A percentile compares a stretch with the other conserved stretches of the same genome.
phyloP scores from a whole-genome alignment of 2,329 filamentous ascomycete genomes.

The Aspergillus nomiae region DNA sequence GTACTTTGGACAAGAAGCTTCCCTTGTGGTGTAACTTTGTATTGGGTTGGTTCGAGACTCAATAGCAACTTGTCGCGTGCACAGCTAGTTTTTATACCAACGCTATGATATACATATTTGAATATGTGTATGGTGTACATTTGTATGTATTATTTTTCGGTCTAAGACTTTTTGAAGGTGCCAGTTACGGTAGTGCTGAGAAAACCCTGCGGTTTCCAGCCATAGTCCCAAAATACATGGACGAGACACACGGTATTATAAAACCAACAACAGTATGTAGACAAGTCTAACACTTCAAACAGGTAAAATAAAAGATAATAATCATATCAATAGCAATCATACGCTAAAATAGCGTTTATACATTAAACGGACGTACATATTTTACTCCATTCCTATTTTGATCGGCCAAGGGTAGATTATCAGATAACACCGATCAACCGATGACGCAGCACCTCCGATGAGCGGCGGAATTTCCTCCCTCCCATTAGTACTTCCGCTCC shows the following conservation, averaged over 20 bases:
- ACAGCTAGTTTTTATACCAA: neutral
- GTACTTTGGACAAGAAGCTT: neutral
- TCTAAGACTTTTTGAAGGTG: neutral
- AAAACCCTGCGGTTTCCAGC: neutral
- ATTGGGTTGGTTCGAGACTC: neutral
- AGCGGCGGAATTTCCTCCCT: slow-evolving; percentile 17
- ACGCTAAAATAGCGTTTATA: neutral
- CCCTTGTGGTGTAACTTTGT: neutral
- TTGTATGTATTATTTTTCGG: neutral
- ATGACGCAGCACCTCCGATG: slow-evolving; percentile 26
- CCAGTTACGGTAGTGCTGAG: neutral
- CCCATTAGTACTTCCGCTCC: neutral
- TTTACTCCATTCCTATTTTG: neutral
- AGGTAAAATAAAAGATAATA: neutral
- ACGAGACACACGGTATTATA: neutral
- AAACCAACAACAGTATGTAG: neutral
- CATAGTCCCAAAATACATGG: neutral
- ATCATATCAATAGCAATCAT: neutral
- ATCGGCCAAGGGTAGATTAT: slow-evolving; percentile 6
- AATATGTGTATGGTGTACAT: neutral
- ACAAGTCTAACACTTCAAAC: neutral
- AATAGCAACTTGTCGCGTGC: neutral
- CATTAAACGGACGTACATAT: neutral
- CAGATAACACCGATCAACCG: slow-evolving; percentile 15
- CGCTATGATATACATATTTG: neutral